phyloP scores from a whole-genome alignment of 2,329 filamentous ascomycete genomes.

The Trichoderma koningiopsis region DNA sequence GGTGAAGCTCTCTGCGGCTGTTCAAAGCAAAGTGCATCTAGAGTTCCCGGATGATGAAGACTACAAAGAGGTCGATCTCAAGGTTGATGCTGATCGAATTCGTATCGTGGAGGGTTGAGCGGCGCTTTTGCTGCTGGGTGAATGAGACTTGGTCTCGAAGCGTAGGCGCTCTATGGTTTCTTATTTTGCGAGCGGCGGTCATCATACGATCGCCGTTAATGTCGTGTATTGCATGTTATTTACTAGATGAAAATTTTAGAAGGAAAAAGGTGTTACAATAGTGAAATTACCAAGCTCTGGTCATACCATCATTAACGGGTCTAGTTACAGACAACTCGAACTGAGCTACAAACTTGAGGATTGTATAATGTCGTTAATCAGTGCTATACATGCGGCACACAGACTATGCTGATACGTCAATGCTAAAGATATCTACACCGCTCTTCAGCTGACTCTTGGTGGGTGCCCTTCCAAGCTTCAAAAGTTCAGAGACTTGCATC shows the following conservation, averaged over 20 bases:
- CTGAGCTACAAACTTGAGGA: background rate
- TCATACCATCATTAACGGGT: background rate
- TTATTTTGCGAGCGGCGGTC: background rate
- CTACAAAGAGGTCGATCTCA: background rate
- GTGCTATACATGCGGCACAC: background rate
- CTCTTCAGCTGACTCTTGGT: conserved; percentile 73
- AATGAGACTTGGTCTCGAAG: background rate
- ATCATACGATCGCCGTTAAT: background rate
- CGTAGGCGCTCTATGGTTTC: background rate
- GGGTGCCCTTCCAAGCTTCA: conserved; percentile 81
- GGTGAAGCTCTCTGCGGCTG: background rate
- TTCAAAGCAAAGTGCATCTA: background rate
- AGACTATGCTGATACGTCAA: background rate
- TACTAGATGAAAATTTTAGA: background rate
- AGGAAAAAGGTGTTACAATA: background rate
- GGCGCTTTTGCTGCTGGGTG: background rate
- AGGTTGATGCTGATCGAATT: conserved; percentile 1
- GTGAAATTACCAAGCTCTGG: background rate
- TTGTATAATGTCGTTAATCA: background rate
- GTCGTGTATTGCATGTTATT: background rate
- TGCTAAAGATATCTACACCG: conserved; percentile 50
- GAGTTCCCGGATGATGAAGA: conserved; percentile 2
- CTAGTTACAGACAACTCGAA: too few relatives aligned
- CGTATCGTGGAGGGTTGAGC: conserved; percentile 3
- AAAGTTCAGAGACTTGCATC: conserved; percentile 79